These are phyloP conservation scores for Leccinum boreale DNA, from an alignment of 768 basidiomycete species.

Conservation along the genomic window DNA sequence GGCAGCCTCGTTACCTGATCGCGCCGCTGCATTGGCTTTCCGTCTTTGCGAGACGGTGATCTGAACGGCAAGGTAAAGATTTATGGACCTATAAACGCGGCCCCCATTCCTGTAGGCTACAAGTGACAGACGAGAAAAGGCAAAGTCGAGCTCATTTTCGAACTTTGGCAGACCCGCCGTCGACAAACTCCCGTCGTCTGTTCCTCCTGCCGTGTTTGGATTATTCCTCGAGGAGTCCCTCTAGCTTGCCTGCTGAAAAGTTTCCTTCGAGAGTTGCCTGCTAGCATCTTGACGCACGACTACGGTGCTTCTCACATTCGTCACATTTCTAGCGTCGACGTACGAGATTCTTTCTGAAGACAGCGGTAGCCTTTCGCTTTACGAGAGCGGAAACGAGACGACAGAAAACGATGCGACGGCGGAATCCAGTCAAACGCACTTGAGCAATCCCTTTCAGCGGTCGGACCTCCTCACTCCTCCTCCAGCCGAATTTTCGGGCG, in stretches of 20 bases:
- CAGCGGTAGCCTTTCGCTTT: conserved; percentile 63
- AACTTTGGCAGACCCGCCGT: conserved; percentile 72
- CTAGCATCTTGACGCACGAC: conserved; percentile 88
- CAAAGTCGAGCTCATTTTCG: conserved; percentile 93
- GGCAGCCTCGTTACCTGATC: conserved; percentile 33
- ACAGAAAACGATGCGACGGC: conserved; percentile 54
- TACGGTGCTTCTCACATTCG: conserved; percentile 17
- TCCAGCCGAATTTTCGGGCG: conserved; percentile 26
- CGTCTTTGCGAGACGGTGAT: conserved; percentile 51
- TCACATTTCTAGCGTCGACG: conserved; percentile 35
- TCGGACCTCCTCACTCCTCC: conserved; percentile 16
- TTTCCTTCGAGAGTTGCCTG: conserved; percentile 90
- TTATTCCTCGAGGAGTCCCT: conserved; percentile 85
- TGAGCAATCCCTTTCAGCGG: conserved; percentile 35
- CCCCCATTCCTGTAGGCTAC: conserved; percentile 82
- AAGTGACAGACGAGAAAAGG: conserved; percentile 43
- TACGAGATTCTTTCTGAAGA: conserved; percentile 70
- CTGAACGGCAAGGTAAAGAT: conserved; percentile 73
- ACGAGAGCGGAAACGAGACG: conserved; percentile 74
- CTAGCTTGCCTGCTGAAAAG: conserved; percentile 89
- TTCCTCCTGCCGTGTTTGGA: conserved; percentile 80
- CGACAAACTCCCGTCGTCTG: conserved; percentile 38
- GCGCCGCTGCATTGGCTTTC: conserved; percentile 42
- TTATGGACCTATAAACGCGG: conserved; percentile 81
- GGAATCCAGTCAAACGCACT: conserved; percentile 41